These are phyloP conservation scores for Blastobotrys illinoisensis DNA, from an alignment of 1,139 yeast species.

Conservation along the genomic window DNA sequence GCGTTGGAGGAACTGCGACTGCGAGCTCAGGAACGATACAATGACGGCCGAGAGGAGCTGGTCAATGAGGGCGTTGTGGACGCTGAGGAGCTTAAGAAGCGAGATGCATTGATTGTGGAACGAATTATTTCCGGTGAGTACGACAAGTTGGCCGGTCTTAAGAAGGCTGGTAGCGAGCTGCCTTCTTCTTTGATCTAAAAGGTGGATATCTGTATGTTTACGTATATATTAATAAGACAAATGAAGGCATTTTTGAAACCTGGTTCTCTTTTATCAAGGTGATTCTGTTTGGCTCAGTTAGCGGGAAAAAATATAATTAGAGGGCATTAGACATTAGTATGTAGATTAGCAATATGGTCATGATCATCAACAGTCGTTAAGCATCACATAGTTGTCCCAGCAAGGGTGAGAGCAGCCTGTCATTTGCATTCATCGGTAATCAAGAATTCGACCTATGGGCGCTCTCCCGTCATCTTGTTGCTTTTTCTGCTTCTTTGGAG, in stretches of 20 bases:
- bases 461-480: not conserved
- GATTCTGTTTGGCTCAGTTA: too few relatives aligned
- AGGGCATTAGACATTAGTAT: not conserved
- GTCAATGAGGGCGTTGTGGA: constrained; percentile 50
- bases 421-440: not conserved
- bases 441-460: not conserved
- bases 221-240: not conserved
- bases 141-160: constrained; percentile 69
- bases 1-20: constrained; percentile 77
- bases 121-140: constrained; percentile 81
- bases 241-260: not conserved
- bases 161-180: constrained; percentile 40
- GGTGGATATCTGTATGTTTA: not conserved
- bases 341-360: too few relatives aligned
- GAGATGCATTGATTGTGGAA: constrained; percentile 77
- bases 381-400: not conserved
- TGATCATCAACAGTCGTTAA: not conserved
- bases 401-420: not conserved
- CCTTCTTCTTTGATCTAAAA: constrained; percentile 32
- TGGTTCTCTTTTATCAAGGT: not conserved
- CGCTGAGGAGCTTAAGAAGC: constrained; percentile 54
- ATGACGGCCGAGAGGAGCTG: constrained; percentile 50
- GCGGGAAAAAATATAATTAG: too few relatives aligned
- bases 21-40: constrained; percentile 68
- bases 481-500: not conserved